These are phyloP conservation scores for Russula abietina DNA, from an alignment of 768 basidiomycete genomes.

Conservation along the genomic window DNA sequence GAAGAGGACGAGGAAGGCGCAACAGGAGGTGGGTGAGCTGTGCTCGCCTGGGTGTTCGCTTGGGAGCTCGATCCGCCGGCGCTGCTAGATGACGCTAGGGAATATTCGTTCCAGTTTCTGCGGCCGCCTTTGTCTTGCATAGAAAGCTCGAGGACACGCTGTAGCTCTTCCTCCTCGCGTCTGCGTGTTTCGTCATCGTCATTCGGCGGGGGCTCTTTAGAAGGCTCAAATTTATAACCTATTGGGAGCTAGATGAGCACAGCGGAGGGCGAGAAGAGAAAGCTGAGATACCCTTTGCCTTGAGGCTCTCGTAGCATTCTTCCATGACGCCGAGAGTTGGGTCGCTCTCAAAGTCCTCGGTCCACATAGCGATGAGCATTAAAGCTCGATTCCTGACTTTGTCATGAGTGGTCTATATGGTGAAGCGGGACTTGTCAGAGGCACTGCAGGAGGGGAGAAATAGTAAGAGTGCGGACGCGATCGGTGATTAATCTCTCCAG, in stretches of 20 bases:
- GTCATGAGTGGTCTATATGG: constrained; percentile 77
- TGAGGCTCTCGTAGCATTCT: constrained; percentile 77
- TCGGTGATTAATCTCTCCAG: constrained; percentile 84
- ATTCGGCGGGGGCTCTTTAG: constrained; percentile 59
- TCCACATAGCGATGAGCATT: constrained; percentile 73
- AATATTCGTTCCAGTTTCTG: constrained; percentile 44
- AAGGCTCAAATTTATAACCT: constrained; percentile 70
- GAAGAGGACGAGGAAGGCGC: constrained; percentile 27
- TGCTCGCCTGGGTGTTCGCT: constrained; percentile 27
- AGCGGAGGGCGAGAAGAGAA: not conserved
- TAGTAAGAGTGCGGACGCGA: constrained; percentile 46
- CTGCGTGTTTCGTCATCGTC: constrained; percentile 73
- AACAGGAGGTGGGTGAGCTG: constrained; percentile 20
- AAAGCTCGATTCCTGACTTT: constrained; percentile 79
- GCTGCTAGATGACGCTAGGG: constrained; percentile 34
- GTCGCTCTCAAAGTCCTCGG: constrained; percentile 75
- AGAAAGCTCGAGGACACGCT: constrained; percentile 88
- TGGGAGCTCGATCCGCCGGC: constrained; percentile 32
- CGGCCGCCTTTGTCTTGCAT: constrained; percentile 87
- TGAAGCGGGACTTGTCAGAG: not conserved
- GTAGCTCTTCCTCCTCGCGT: constrained; percentile 90
- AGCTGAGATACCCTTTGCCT: constrained; percentile 63
- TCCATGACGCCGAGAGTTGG: constrained; percentile 82
- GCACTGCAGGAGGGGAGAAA: not conserved
- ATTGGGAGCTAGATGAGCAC: constrained; percentile 1